These are phyloP conservation scores for Sporisorium iseilematis-ciliati DNA, from an alignment of 1,284 basidiomycete genomes.

Conservation along the genomic window DNA sequence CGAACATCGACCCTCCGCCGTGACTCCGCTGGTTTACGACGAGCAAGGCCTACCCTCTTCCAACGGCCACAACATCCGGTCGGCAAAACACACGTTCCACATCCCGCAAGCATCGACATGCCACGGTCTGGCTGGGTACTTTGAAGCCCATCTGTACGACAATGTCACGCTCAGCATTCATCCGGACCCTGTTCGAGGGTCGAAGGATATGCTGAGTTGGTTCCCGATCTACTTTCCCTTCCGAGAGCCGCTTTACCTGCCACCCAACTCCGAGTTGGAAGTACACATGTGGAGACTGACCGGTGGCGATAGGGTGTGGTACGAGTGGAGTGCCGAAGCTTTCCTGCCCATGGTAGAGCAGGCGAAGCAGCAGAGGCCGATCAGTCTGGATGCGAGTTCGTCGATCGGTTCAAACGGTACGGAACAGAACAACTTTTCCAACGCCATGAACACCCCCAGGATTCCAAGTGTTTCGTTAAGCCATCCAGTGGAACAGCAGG, in stretches of 20 bases:
- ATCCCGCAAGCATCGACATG: slow-evolving; percentile 94
- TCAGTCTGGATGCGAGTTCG: slow-evolving; percentile 41
- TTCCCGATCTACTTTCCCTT: slow-evolving; percentile 95
- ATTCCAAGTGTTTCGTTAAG: slow-evolving; percentile 46
- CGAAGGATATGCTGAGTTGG: slow-evolving; percentile 96
- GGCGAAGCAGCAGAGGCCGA: slow-evolving; percentile 18
- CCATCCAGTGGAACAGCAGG: slow-evolving; percentile 3
- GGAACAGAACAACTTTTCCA: slow-evolving; percentile 50
- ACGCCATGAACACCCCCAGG: slow-evolving; percentile 63
- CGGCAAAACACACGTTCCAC: slow-evolving; percentile 77
- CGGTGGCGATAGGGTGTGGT: slow-evolving; percentile 86
- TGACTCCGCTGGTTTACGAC: slow-evolving; percentile 53
- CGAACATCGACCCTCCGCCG: slow-evolving; percentile 76
- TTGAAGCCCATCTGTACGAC: slow-evolving; percentile 92
- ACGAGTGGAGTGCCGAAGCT: slow-evolving; percentile 96
- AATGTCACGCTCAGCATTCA: slow-evolving; percentile 92
- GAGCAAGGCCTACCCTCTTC: slow-evolving; percentile 68
- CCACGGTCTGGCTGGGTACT: slow-evolving; percentile 98
- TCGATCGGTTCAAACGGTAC: slow-evolving; percentile 27
- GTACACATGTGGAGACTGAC: slow-evolving; percentile 95
- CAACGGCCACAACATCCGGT: slow-evolving; percentile 71
- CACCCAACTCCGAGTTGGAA: slow-evolving; percentile 88
- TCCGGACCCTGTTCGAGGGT: slow-evolving; percentile 82
- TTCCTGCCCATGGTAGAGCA: slow-evolving; percentile 76
- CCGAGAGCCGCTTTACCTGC: slow-evolving; percentile 88